Conservation (phyloP, 495 filamentous ascomycete genomes). For the Hyphodiscus hymeniophilus region DNA sequence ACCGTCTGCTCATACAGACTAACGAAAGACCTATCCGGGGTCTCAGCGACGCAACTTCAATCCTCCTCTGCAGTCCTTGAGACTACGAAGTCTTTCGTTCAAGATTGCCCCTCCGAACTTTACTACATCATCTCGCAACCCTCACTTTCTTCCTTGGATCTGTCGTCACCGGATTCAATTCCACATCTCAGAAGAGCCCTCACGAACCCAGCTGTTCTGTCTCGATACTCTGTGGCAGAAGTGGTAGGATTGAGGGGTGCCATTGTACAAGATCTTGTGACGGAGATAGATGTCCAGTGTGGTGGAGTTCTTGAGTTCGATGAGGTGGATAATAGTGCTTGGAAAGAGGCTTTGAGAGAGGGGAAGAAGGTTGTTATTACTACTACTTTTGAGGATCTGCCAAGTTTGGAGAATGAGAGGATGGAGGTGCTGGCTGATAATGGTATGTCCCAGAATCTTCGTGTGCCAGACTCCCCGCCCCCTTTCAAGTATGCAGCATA, state of each 20-base stretch:
- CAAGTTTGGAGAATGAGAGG: neutral
- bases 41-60: conserved; percentile 32
- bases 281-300: conserved; percentile 21
- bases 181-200: conserved; percentile 44
- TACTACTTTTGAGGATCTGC: neutral
- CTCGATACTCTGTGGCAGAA: conserved; percentile 39
- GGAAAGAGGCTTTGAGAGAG: conserved; percentile 1
- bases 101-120: conserved; percentile 60
- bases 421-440: neutral
- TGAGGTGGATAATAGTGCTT: conserved; percentile 26
- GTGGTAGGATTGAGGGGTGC: conserved; percentile 46
- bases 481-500: no score
- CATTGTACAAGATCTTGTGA: conserved; percentile 28
- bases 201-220: neutral
- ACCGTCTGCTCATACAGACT: neutral
- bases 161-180: conserved; percentile 34
- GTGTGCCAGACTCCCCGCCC: neutral
- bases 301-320: conserved; percentile 27
- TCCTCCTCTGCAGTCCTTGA: conserved; percentile 31
- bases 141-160: conserved; percentile 55
- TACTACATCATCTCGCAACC: conserved; percentile 81
- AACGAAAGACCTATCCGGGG: neutral
- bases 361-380: conserved; percentile 5
- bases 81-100: conserved; percentile 40
- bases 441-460: no score